Base-by-base conservation (phyloP, 139 green algal species). In the Desmodesmus armatus region DNA sequence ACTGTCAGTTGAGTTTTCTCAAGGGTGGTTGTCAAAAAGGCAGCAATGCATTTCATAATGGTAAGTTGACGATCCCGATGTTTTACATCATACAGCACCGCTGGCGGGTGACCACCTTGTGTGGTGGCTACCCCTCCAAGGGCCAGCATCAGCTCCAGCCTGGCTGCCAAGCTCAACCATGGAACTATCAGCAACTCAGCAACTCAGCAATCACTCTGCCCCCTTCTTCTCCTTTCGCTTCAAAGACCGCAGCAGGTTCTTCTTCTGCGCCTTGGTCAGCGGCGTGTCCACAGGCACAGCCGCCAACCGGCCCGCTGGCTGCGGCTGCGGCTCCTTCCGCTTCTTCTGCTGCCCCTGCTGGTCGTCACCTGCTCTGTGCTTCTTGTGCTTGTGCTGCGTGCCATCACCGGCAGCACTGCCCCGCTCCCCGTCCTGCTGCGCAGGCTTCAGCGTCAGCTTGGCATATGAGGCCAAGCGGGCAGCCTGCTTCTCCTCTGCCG, bases 181-280 rank as follows among this genome's bases (percentile, higher is more conserved):
- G n/a, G n/a, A n/a, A n/a, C n/a, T n/a, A n/a, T n/a, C n/a, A n/a
- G n/a, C n/a, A n/a, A n/a, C n/a, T n/a, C n/a, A n/a, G n/a, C n/a
- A n/a, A n/a, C n/a, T n/a, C n/a, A n/a, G n/a, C n/a, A n/a, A n/a
- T n/a, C n/a, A n/a, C n/a, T n/a, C n/a, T n/a, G n/a, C n/a, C n/a
- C n/a, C n/a, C 33, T 81, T 31, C 80, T 88, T 88, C 33, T 72
- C 70, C 31, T 92, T 87, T 2, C 94, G 87, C 87, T 94, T 95
- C 69, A 87, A 37, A 17, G 84, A 33, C 0, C 94, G 85, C 87
- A 90, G 92, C 74, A 96, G 37, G 53, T 96, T 96, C 87, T 97
- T 97, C 63, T 88, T 87, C 69, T 92, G 85, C n/a, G 93, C 93
- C 80, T 93, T 95, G 2, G 88, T 91, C 53, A 97, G 65, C 66